These are phyloP conservation scores for Talaromyces sp. DNA, from an alignment of 2,329 filamentous ascomycete species.

Conservation along the genomic window DNA sequence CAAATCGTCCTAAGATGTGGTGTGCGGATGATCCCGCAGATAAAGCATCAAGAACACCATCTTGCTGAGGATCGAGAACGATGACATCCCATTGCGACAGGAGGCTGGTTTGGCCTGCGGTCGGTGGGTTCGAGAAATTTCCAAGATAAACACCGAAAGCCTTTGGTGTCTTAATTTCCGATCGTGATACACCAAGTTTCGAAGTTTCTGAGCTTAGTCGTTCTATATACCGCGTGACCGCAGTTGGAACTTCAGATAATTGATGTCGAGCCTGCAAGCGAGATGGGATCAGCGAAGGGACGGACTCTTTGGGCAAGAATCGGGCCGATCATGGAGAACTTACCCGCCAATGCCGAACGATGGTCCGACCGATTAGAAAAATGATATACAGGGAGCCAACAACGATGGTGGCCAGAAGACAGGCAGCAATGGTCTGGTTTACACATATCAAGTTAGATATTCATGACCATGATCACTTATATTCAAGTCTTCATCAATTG, in stretches of 20 bases:
- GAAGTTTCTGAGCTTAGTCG: background rate
- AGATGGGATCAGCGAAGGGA: background rate
- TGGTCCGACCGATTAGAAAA: background rate
- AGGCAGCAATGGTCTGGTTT: background rate
- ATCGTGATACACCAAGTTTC: background rate
- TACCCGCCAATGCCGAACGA: constrained; percentile 5
- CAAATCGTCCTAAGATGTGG: background rate
- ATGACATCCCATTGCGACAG: constrained; percentile 3
- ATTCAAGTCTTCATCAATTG: background rate
- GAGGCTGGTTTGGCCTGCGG: background rate
- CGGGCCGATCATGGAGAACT: background rate
- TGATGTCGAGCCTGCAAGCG: background rate
- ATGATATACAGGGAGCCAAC: constrained; percentile 1
- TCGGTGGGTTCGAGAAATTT: constrained; percentile 1
- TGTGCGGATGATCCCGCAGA: background rate
- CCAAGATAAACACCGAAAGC: constrained; percentile 4
- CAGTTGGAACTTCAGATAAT: constrained; percentile 2
- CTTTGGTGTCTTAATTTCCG: background rate
- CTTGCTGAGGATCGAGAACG: constrained; percentile 1
- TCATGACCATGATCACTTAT: background rate
- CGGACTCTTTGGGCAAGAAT: background rate
- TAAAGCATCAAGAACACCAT: constrained; percentile 1
- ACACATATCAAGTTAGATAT: background rate
- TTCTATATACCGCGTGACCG: constrained; percentile 1
- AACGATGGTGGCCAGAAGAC: constrained; percentile 1